phyloP scores from a whole-genome alignment of 2,329 filamentous ascomycete genomes.

The Hypoxylon sp. region DNA sequence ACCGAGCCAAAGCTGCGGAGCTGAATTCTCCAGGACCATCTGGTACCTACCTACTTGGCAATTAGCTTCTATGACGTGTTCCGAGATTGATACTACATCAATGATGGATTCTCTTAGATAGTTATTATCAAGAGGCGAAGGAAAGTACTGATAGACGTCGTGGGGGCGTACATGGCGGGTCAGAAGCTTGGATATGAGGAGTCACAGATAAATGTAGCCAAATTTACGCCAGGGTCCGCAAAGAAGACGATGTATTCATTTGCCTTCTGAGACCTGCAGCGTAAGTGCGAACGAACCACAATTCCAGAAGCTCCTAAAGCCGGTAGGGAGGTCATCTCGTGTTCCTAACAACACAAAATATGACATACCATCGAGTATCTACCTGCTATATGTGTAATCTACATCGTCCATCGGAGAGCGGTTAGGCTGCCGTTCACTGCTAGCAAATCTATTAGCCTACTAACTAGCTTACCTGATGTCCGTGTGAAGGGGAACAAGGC shows the following conservation, averaged over 20 bases:
- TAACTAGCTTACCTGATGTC: not conserved
- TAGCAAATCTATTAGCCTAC: not conserved
- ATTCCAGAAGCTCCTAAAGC: not conserved
- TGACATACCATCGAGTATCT: not conserved
- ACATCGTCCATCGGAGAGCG: not conserved
- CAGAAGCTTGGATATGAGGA: too few species aligned
- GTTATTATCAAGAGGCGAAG: not conserved
- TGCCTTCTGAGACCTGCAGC: not conserved
- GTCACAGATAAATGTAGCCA: too few species aligned
- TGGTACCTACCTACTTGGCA: not conserved
- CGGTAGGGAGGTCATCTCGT: not conserved
- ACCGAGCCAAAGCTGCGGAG: not conserved
- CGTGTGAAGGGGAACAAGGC: not conserved
- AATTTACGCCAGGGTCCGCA: too few species aligned
- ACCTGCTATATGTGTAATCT: not conserved
- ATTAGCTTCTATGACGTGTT: not conserved
- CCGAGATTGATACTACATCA: not conserved
- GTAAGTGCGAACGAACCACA: not conserved
- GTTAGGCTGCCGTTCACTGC: not conserved
- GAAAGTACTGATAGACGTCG: not conserved
- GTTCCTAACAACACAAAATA: not conserved
- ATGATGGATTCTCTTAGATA: not conserved
- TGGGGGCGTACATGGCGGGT: too few species aligned
- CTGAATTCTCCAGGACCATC: not conserved
- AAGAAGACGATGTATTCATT: not conserved